Percentiles rank a stretch among this genome's conserved stretches.
phyloP scores from a whole-genome alignment of 2,329 filamentous ascomycete genomes.

The Arthroderma uncinatum region DNA sequence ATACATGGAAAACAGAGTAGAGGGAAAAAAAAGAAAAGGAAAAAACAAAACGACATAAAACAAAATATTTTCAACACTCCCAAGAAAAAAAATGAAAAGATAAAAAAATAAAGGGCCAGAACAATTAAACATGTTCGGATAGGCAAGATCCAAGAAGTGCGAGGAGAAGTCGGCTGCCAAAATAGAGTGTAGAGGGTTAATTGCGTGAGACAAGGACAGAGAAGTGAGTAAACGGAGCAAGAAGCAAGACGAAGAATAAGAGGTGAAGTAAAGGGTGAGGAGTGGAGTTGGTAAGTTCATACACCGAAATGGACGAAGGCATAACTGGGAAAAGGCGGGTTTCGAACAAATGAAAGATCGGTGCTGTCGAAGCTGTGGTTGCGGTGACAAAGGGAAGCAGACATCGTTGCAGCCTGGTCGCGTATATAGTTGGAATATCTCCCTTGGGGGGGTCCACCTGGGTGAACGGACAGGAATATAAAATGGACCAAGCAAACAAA shows the following conservation, averaged over 20 bases:
- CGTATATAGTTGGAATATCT: slow-evolving; percentile 13
- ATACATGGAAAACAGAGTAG: neutral
- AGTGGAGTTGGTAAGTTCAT: neutral
- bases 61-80: slow-evolving; percentile 1
- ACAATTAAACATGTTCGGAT: slow-evolving; percentile 21
- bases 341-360: neutral
- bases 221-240: slow-evolving; percentile 23
- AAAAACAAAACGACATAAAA: slow-evolving; percentile 3
- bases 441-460: slow-evolving; percentile 4
- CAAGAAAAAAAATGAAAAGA: slow-evolving; percentile 6
- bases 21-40: slow-evolving; percentile 2
- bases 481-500: neutral
- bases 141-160: slow-evolving; percentile 18
- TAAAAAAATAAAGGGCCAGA: slow-evolving; percentile 17
- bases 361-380: slow-evolving; percentile 6
- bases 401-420: slow-evolving; percentile 4
- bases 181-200: neutral
- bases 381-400: slow-evolving; percentile 1
- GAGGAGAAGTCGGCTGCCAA: too few relatives aligned
- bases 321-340: neutral
- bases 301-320: neutral
- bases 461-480: slow-evolving; percentile 11
- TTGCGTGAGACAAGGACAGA: neutral
- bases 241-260: slow-evolving; percentile 18
- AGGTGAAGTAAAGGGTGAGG: neutral